Evolutionary conservation across 306 rosid genomes (phyloP), one percentile per base, ranked within the genome.

Genomic region (Prunus mira): DNA sequence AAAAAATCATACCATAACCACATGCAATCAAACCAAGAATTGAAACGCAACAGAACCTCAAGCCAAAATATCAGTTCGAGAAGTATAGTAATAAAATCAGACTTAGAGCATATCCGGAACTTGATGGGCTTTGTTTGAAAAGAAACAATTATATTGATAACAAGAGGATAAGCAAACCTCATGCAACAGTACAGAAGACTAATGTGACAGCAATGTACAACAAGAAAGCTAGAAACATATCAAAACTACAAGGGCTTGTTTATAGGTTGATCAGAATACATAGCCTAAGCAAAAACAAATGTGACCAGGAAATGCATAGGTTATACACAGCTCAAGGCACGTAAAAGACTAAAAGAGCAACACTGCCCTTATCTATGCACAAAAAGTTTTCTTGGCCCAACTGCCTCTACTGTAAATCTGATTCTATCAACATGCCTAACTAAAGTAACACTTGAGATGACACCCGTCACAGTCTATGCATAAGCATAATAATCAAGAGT

Each of bases 371-470:
- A 24, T 60, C 10, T 28, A 54, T 30, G 9, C 5, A 9, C 18
- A 52, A 4, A 20, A 71, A 15, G 28, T 25, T 61, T n/a, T 74
- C 77, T 15, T 58, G 5, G 10, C 68, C 67, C 38, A 30, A 20
- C 69, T 61, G 12, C 74, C 32, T 77, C 61, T 70, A 19, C 67
- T 18, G 12, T 47, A 77, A 45, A 24, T 65, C 56, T 54, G 25
- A 55, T 49, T 43, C 41, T 34, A 56, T 22, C 63, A 46, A 38
- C 25, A 12, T 57, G 71, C 57, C 38, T 12, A 47, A 28, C 32
- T 61, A 60, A 9, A 47, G 51, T 63, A 17, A 72, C 1, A 32
- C 69, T 65, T 2, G 5, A 8, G 17, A 19, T 15, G 2, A 43
- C 34, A 67, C 55, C 38, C 6, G 22, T 27, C 22, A 15, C 19